phyloP scores from a whole-genome alignment of 2,329 filamentous ascomycete genomes.

The Fusarium armeniacum region DNA sequence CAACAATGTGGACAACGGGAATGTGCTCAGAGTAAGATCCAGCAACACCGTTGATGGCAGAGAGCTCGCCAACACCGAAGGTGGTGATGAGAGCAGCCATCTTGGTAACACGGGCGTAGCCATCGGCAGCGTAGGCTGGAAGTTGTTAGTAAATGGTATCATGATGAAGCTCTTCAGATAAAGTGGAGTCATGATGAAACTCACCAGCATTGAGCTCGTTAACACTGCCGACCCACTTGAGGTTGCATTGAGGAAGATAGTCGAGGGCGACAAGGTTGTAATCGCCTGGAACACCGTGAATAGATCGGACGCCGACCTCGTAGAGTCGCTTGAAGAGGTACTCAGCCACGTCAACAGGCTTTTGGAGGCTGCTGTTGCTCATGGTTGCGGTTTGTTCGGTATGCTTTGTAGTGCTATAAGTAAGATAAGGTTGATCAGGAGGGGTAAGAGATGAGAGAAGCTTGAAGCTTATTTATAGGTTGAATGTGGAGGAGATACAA shows the following conservation, averaged over 20 bases:
- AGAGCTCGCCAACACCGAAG: conserved; percentile 82
- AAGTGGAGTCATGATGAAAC: conserved; percentile 48
- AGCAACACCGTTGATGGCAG: conserved; percentile 79
- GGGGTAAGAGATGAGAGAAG: conserved; percentile 20
- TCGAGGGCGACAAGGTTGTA: conserved; percentile 80
- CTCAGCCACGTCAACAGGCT: conserved; percentile 72
- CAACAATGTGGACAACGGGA: conserved; percentile 78
- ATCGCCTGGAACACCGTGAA: conserved; percentile 79
- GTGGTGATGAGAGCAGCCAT: conserved; percentile 80
- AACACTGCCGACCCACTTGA: conserved; percentile 77
- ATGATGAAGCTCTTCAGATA: conserved; percentile 3
- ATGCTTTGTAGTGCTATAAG: not conserved
- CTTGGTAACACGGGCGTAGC: conserved; percentile 80
- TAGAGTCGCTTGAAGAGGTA: conserved; percentile 76
- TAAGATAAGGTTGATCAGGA: conserved; percentile 19
- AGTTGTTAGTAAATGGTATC: conserved; percentile 32
- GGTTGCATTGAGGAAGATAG: conserved; percentile 69
- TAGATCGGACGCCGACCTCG: conserved; percentile 73
- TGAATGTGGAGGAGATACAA: conserved; percentile 1
- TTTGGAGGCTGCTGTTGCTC: conserved; percentile 55
- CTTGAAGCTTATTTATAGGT: conserved; percentile 29
- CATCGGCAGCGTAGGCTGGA: conserved; percentile 81
- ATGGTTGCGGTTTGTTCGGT: conserved; percentile 33
- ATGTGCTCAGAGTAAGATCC: conserved; percentile 82
- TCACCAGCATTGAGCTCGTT: conserved; percentile 80